Conservation (phyloP, 2,329 filamentous ascomycete genomes). For the Teratosphaeria gauchensis region DNA sequence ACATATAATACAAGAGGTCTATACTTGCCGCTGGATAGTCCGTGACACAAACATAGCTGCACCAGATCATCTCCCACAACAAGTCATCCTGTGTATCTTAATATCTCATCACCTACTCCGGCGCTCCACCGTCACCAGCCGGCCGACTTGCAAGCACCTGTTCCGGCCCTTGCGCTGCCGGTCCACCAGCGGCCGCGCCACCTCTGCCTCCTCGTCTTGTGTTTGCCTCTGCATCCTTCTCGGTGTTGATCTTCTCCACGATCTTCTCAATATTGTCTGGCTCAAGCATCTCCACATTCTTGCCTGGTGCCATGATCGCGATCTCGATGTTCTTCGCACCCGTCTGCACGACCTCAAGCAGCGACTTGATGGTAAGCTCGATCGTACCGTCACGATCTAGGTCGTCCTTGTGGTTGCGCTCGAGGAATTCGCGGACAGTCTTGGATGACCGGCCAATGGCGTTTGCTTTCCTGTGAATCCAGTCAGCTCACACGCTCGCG, state of each 20-base stretch:
- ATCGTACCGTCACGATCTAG: slow-evolving; percentile 97
- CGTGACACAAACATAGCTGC: not conserved
- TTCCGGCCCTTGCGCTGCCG: slow-evolving; percentile 20
- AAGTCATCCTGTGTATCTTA: not conserved
- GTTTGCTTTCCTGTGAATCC: slow-evolving; percentile 77
- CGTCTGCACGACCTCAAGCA: slow-evolving; percentile 95
- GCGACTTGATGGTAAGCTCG: slow-evolving; percentile 93
- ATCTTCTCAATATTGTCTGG: slow-evolving; percentile 94
- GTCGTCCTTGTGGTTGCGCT: slow-evolving; percentile 96
- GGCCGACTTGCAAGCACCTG: slow-evolving; percentile 26
- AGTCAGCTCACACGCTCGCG: not conserved
- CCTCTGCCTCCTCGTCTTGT: slow-evolving; percentile 74
- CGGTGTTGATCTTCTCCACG: slow-evolving; percentile 97
- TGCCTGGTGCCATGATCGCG: slow-evolving; percentile 90
- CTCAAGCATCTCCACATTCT: slow-evolving; percentile 84
- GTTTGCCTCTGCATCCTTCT: slow-evolving; percentile 94
- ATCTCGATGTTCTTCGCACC: slow-evolving; percentile 99
- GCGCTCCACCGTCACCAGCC: slow-evolving; percentile 21
- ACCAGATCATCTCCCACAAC: not conserved
- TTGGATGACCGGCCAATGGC: slow-evolving; percentile 97
- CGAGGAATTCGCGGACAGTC: slow-evolving; percentile 95
- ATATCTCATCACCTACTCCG: not conserved
- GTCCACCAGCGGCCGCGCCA: slow-evolving; percentile 16
- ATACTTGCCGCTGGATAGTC: not conserved
- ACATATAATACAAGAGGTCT: not conserved